phyloP scores from a whole-genome alignment of 2,329 filamentous ascomycete species.

The Monosporascus sp. region DNA sequence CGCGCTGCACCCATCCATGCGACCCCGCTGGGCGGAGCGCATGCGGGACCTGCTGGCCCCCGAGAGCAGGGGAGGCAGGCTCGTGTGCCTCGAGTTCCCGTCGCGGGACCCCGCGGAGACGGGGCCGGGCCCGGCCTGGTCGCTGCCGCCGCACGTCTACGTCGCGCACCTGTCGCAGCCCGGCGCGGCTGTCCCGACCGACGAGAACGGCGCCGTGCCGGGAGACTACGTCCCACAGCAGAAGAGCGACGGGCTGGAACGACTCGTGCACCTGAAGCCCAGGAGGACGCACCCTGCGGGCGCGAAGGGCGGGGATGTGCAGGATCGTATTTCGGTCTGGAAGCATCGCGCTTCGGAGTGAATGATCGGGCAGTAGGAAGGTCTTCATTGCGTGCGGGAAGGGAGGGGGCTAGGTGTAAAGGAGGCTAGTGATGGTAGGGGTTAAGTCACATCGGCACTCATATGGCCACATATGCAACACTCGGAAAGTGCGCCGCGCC shows the following conservation, averaged over 20 bases:
- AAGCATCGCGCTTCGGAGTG: constrained; percentile 17
- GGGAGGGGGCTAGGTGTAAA: too few relatives aligned
- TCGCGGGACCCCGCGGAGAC: constrained; percentile 58
- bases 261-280: constrained; percentile 47
- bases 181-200: constrained; percentile 61
- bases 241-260: constrained; percentile 32
- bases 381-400: too few relatives aligned
- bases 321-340: constrained; percentile 54
- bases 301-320: constrained; percentile 14
- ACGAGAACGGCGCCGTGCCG: constrained; percentile 32
- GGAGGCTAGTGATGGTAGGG: too few relatives aligned
- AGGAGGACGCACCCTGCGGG: constrained; percentile 44
- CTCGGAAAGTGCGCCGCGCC: too few relatives aligned
- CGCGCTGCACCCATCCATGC: constrained; percentile 50
- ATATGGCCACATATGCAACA: too few relatives aligned
- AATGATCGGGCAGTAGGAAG: too few relatives aligned
- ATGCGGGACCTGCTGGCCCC: constrained; percentile 46
- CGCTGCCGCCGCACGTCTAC: constrained; percentile 65
- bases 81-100: constrained; percentile 73
- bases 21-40: constrained; percentile 49
- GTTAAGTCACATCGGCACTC: too few relatives aligned
- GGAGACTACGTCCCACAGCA: constrained; percentile 33
- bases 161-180: constrained; percentile 65
- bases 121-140: constrained; percentile 66
- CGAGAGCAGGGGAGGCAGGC: constrained; percentile 33